These are phyloP conservation scores for Inga laurina DNA, from an alignment of 306 rosid genomes.

Conservation along the genomic window DNA sequence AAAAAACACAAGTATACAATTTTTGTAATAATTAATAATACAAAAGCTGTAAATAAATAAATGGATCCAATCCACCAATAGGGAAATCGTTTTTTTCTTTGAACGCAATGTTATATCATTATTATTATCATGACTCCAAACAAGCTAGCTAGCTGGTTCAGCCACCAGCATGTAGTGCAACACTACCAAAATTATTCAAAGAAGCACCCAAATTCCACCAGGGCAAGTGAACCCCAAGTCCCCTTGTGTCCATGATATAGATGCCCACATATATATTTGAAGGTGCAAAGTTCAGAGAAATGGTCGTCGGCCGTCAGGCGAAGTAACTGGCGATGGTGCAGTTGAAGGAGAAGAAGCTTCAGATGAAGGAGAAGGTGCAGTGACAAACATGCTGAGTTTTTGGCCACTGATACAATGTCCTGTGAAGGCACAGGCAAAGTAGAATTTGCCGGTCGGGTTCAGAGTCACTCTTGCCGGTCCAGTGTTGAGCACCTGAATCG, in stretches of 20 bases:
- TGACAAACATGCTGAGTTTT: conserved; percentile 45
- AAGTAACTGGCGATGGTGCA: not conserved
- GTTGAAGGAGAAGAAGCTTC: conserved; percentile 13
- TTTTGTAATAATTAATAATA: too few relatives aligned
- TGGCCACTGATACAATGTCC: conserved; percentile 54
- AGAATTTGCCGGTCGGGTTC: conserved; percentile 4
- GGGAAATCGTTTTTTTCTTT: not conserved
- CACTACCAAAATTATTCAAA: not conserved
- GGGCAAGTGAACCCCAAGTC: not conserved
- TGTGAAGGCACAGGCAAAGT: conserved; percentile 37
- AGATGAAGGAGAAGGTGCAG: not conserved
- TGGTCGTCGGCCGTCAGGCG: not conserved
- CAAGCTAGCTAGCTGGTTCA: not conserved
- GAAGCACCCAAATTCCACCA: not conserved
- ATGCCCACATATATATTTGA: too few relatives aligned
- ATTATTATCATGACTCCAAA: not conserved
- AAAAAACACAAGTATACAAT: too few relatives aligned
- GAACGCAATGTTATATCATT: not conserved
- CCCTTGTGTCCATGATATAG: too few relatives aligned
- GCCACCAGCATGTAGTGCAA: not conserved
- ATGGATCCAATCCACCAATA: not conserved
- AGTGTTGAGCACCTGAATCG: not conserved
- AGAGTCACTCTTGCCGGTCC: conserved; percentile 35
- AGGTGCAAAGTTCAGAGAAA: conserved; percentile 16
- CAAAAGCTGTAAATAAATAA: not conserved